Percentiles rank a stretch among this genome's conserved stretches.
These are phyloP conservation scores for Cynara cardunculus DNA, from an alignment of 129 eudicot species.

Conservation along the genomic window DNA sequence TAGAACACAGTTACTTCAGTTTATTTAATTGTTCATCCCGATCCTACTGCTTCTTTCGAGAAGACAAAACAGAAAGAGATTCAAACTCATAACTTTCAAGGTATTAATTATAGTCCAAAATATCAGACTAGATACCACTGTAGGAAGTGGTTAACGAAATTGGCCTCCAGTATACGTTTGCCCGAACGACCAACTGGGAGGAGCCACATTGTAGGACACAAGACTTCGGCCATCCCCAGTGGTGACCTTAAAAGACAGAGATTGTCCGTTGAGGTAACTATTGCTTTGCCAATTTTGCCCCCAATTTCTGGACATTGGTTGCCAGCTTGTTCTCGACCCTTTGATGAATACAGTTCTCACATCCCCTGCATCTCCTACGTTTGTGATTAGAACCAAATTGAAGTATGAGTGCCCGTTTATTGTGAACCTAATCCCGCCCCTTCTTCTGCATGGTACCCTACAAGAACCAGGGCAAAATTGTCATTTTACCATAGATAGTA, in stretches of 20 bases:
- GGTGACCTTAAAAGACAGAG: constrained; percentile 65
- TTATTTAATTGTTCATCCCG: constrained; percentile 1
- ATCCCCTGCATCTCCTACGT: constrained; percentile 85
- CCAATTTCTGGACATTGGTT: constrained; percentile 90
- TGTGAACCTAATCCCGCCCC: constrained; percentile 76
- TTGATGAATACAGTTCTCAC: constrained; percentile 60
- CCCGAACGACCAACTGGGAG: constrained; percentile 61
- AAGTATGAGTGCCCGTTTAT: constrained; percentile 83
- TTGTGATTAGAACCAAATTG: constrained; percentile 68
- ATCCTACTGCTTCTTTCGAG: not conserved
- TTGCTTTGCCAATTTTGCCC: constrained; percentile 93
- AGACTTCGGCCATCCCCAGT: constrained; percentile 67
- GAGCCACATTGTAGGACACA: constrained; percentile 69
- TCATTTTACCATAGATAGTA: not conserved
- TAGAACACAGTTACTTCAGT: not conserved
- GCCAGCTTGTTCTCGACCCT: constrained; percentile 73
- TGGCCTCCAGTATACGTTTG: constrained; percentile 67
- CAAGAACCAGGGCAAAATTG: constrained; percentile 5
- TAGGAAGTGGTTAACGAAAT: constrained; percentile 37
- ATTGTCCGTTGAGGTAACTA: constrained; percentile 70
- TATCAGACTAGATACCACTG: not conserved
- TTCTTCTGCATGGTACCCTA: constrained; percentile 78
- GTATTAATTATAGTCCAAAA: not conserved
- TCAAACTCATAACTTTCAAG: constrained; percentile 11
- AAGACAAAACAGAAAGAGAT: not conserved